Evolutionary conservation across 2,329 filamentous ascomycete species (phyloP).

Genomic region (Peltaster fructicola): DNA sequence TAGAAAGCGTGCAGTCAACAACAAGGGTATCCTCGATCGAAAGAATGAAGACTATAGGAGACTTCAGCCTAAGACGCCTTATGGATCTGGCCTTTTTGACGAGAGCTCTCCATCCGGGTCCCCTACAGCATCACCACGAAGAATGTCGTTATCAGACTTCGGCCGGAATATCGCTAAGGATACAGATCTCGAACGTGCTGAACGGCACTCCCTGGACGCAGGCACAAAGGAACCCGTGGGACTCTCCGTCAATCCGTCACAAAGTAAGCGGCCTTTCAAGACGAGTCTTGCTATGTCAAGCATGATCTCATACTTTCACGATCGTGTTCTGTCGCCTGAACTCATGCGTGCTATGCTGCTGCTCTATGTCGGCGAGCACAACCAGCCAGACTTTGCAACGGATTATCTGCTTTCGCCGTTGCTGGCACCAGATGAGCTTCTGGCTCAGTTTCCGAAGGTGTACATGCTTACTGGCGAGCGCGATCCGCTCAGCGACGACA

Average conservation of each 20-base stretch:
- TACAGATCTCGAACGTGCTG: no score
- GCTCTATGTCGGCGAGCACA: constrained; percentile 84
- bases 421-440: constrained; percentile 66
- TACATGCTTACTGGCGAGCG: constrained; percentile 91
- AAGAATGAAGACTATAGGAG: constrained; percentile 84
- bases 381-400: constrained; percentile 77
- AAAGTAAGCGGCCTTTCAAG: constrained; percentile 33
- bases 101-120: no score
- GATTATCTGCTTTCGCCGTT: constrained; percentile 85
- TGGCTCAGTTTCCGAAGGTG: constrained; percentile 80
- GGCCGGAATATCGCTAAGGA: not conserved
- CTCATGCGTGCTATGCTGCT: constrained; percentile 99
- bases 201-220: no score
- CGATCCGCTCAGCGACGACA: constrained; percentile 90
- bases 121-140: no score
- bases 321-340: constrained; percentile 82
- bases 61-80: constrained; percentile 62
- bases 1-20: constrained; percentile 65
- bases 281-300: constrained; percentile 86
- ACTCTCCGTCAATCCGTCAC: constrained; percentile 2
- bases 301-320: constrained; percentile 98
- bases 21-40: constrained; percentile 58
- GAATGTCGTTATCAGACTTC: no score
- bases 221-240: not conserved
- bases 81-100: no score